Conservation (phyloP, 2,329 filamentous ascomycete genomes). For the Thermothelomyces thermophilus region DNA sequence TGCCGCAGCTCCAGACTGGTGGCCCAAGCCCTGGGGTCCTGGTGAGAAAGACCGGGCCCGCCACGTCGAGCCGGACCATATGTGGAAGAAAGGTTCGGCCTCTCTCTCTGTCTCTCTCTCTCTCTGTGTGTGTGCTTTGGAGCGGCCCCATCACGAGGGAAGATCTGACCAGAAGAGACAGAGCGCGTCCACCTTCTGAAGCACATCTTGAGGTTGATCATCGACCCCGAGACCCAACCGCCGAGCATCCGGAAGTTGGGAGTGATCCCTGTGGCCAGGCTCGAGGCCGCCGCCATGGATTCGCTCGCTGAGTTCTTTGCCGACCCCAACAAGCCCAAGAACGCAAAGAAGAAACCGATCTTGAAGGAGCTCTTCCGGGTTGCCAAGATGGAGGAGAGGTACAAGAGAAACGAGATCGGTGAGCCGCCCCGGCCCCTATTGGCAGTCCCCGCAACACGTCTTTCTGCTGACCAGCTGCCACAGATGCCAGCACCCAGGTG, state of each 20-base stretch:
- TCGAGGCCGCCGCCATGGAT: constrained; percentile 54
- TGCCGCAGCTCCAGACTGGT: constrained; percentile 59
- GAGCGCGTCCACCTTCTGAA: constrained; percentile 53
- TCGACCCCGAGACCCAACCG: constrained; percentile 46
- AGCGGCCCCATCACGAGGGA: not conserved
- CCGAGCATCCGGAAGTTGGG: constrained; percentile 46
- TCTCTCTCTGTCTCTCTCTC: not conserved
- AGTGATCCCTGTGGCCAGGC: constrained; percentile 44
- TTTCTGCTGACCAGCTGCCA: constrained; percentile 1
- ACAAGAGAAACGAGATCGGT: constrained; percentile 52
- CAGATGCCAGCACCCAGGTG: constrained; percentile 43
- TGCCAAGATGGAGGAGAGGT: constrained; percentile 50
- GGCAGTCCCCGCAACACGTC: not conserved
- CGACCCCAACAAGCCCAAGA: constrained; percentile 47
- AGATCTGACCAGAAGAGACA: constrained; percentile 27
- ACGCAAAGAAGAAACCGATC: constrained; percentile 48
- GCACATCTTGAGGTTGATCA: constrained; percentile 54
- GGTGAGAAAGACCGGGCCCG: constrained; percentile 49
- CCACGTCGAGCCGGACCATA: constrained; percentile 68
- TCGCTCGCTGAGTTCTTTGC: constrained; percentile 52
- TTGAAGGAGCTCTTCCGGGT: constrained; percentile 58
- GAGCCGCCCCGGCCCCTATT: constrained; percentile 18
- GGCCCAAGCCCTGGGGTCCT: constrained; percentile 51
- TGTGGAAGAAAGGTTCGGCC: constrained; percentile 56
- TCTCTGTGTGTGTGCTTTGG: not conserved